Evolutionary conservation across 495 filamentous ascomycete genomes (phyloP).

Genomic region (Penicillium dipodomyicola): DNA sequence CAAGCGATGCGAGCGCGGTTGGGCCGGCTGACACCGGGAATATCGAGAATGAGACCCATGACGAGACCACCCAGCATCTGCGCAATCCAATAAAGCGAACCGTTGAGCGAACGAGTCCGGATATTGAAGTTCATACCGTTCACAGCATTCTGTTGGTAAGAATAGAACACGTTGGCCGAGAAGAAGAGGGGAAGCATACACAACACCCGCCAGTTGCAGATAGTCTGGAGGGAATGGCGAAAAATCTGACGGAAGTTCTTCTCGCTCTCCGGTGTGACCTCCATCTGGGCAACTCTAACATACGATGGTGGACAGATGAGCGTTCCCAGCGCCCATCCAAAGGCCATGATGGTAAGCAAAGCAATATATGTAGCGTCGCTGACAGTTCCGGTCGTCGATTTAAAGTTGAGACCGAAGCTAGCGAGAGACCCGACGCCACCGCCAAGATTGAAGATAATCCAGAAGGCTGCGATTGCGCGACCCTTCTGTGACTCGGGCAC

Average conservation of each 20-base stretch:
- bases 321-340: conserved; percentile 51
- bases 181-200: conserved; percentile 54
- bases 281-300: conserved; percentile 48
- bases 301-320: conserved; percentile 45
- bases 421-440: conserved; percentile 50
- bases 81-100: conserved; percentile 53
- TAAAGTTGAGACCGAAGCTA: conserved; percentile 47
- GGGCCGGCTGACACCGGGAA: conserved; percentile 36
- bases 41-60: conserved; percentile 49
- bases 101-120: conserved; percentile 49
- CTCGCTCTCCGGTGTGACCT: conserved; percentile 25
- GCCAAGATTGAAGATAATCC: conserved; percentile 56
- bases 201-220: conserved; percentile 41
- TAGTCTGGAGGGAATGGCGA: conserved; percentile 56
- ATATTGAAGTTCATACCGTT: conserved; percentile 51
- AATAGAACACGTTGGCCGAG: conserved; percentile 78
- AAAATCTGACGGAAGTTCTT: conserved; percentile 34
- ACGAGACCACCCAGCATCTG: conserved; percentile 54
- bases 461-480: conserved; percentile 51
- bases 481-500: conserved; percentile 49
- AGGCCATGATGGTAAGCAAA: conserved; percentile 45
- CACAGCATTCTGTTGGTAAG: conserved; percentile 62
- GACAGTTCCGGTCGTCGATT: conserved; percentile 46
- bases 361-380: conserved; percentile 50
- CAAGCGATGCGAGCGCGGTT: conserved; percentile 46